These are phyloP conservation scores for Corymbia maculata DNA, from an alignment of 345 rosid species.

Conservation along the genomic window DNA sequence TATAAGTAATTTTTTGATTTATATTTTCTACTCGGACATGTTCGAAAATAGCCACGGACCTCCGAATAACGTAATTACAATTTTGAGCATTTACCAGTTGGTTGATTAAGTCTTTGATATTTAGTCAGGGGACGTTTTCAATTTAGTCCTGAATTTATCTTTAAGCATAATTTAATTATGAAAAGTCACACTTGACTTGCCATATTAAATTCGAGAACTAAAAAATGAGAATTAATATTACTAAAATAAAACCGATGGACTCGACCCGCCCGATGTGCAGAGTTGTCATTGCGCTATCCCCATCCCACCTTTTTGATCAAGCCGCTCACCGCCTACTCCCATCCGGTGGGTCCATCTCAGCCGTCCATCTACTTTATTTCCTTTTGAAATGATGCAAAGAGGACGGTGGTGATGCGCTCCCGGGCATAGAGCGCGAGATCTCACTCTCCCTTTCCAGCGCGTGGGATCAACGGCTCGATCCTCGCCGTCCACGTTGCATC, in stretches of 20 bases:
- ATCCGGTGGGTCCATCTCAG: neutral
- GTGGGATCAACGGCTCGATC: neutral
- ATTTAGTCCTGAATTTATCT: neutral
- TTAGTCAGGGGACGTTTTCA: too few relatives aligned
- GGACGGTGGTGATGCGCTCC: neutral
- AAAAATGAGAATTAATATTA: neutral
- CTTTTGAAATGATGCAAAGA: neutral
- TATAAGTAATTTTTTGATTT: neutral
- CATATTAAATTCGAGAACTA: neutral
- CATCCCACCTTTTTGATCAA: neutral
- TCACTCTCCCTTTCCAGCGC: neutral
- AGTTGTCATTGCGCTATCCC: neutral
- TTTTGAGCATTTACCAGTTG: neutral
- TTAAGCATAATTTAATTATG: neutral
- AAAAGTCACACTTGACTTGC: neutral
- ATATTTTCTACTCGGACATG: neutral
- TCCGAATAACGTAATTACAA: neutral
- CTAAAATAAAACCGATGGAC: neutral
- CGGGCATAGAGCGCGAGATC: neutral
- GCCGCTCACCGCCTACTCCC: neutral
- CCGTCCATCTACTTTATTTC: neutral
- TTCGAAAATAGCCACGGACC: neutral
- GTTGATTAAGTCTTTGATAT: neutral
- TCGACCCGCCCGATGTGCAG: neutral
- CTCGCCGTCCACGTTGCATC: neutral